Evolutionary conservation across 176 grass and related monocot species (phyloP).

Genomic region (Saccharum officinarum): DNA sequence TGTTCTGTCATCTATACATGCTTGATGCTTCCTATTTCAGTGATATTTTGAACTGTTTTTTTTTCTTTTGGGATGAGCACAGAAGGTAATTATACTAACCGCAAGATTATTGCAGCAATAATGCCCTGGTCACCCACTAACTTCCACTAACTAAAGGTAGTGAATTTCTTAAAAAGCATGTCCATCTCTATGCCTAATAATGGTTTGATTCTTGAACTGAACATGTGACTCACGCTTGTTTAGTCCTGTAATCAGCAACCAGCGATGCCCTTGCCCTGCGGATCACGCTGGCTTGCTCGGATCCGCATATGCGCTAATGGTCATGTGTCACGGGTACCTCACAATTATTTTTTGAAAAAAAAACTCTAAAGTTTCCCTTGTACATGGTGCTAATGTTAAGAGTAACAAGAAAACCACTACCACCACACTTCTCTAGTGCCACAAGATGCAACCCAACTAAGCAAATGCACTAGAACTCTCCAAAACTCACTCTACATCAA

Average conservation of each 20-base stretch:
- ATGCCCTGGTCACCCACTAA: neutral
- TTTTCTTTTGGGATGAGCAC: neutral
- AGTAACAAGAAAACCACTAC: too few relatives aligned
- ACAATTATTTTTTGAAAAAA: too few relatives aligned
- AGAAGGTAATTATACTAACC: neutral
- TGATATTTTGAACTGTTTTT: neutral
- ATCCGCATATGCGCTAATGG: neutral
- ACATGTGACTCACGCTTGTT: constrained; percentile 27
- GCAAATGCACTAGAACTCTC: too few relatives aligned
- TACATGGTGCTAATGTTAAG: too few relatives aligned
- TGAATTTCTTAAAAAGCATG: neutral
- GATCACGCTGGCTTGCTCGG: constrained; percentile 16
- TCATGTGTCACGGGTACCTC: too few relatives aligned
- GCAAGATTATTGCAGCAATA: constrained; percentile 11
- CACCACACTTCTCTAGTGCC: too few relatives aligned
- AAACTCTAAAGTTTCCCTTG: too few relatives aligned
- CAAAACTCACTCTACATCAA: too few relatives aligned
- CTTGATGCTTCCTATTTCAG: neutral
- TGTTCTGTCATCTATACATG: neutral
- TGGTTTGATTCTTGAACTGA: neutral
- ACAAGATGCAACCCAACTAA: too few relatives aligned
- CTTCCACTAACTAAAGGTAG: constrained; percentile 1
- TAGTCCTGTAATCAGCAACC: constrained; percentile 12
- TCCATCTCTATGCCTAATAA: neutral
- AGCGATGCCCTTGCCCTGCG: neutral